Evolutionary conservation across 345 rosid genomes (phyloP), one percentile per base, ranked within the genome.

Genomic region (Eucalyptus albens): DNA sequence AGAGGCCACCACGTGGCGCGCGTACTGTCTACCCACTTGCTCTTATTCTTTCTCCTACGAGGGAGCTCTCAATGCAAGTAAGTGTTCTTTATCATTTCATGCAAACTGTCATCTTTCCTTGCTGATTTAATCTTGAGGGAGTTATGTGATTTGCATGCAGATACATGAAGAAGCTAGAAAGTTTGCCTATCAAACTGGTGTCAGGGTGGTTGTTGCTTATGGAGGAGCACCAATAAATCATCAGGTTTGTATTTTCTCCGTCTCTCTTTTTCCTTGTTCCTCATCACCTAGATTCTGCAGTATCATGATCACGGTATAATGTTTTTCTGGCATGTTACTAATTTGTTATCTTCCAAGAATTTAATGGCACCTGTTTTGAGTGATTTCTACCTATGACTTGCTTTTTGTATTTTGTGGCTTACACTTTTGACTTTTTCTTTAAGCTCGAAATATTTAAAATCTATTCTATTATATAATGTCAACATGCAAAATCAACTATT

Each of bases 91-190:
- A 37, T 88, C 50, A 83, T 88, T 17, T 56, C 42, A 14, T 29
- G 50, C 72, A 9, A 55, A 10, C 83, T 10, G 53, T 31, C 86
- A 37, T 90, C 77, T 56, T 50, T 82, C 49, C 44, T 60, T 88
- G 72, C 50, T 50, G 45, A 50, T 90, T 88, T 59, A 47, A 55
- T 44, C 37, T 65, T 27, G 31, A 21, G 51, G 56, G 51, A 69
- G 69, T 50, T 69, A 42, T 33, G 60, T 85, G 56, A 89, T 87
- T 40, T 50, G 56, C 88, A 89, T 94, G 93, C 94, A 98, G 99
- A 98, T 98, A 91, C 99, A 98, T 86, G 99, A 97, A 56, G 99
- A 98, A 93, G 99, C 99, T 85, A 98, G 80, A 91, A 98, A 98
- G 90, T 98, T 98, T 91, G 91, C 99, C 21, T 98, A 97, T 94